Base-by-base conservation (phyloP, 306 rosid species). In the Dicorynia guianensis region DNA sequence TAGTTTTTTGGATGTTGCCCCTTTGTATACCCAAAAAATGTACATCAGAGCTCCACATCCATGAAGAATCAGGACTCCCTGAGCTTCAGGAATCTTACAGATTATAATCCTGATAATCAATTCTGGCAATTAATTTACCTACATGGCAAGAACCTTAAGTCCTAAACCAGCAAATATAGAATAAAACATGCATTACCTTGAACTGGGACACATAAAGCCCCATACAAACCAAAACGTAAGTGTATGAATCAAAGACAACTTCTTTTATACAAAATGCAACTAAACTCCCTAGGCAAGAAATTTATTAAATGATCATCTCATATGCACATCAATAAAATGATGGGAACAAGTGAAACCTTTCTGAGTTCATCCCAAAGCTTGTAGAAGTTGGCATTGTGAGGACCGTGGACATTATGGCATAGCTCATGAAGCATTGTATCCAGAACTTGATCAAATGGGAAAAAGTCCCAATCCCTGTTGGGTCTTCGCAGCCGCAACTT, bases 401-500 rank as follows among this genome's bases (percentile, higher is more conserved):
- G 90, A 60, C 93, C 88, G 68, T 88, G 89, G 52, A 46, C 83
- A 69, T 92, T 95, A 81, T 95, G 97, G 67, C 97, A 95, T 80
- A 95, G 98, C 86, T 95, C 98, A 14, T 95, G 98, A 72, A 95
- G 96, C 97, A 95, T 95, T 11, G 96, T 95, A 79, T 92, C 98
- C 47, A 95, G 81, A 73, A 95, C 90, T 83, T 89, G 84, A 82
- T 95, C 84, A 59, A 81, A 83, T 1, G 93, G 93, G 71, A 47
- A 86, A 70, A 91, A 93, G 25, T 93, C 93, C 63, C 11, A 70
- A 38, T 93, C 97, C 79, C 86, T 78, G 82, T 85, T 93, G 0
- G 86, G 87, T 88, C 88, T 89, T 48, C 97, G 90, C 48, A 93
- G 86, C 85, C 97, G 87, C 80, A 93, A 78, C 87, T 93, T 89